Conservation (phyloP, 2,329 filamentous ascomycete species). For the Alternaria sp. region DNA sequence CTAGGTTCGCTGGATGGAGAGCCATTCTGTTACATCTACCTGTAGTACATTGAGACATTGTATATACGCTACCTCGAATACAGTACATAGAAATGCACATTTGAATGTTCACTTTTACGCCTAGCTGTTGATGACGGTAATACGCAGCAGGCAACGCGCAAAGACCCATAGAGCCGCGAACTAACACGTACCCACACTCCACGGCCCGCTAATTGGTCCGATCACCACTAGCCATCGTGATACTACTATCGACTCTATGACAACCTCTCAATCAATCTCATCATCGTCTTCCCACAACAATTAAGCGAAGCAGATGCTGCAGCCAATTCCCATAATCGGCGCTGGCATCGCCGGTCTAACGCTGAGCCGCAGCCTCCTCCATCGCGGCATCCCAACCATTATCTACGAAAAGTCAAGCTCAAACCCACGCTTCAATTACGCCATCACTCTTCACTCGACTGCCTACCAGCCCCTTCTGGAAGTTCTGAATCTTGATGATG, state of each 20-base stretch:
- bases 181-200: not conserved
- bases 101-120: not conserved
- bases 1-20: slow-evolving; percentile 52
- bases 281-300: not conserved
- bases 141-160: not conserved
- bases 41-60: slow-evolving; percentile 12
- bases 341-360: slow-evolving; percentile 58
- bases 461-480: slow-evolving; percentile 46
- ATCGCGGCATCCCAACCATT: slow-evolving; percentile 40
- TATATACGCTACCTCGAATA: not conserved
- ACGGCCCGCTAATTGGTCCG: not conserved
- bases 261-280: not conserved
- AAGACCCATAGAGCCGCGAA: not conserved
- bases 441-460: slow-evolving; percentile 50
- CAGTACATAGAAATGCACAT: not conserved
- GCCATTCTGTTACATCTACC: slow-evolving; percentile 59
- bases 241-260: not conserved
- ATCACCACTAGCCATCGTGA: not conserved
- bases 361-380: slow-evolving; percentile 48
- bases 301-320: not conserved
- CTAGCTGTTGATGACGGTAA: not conserved
- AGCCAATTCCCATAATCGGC: slow-evolving; percentile 50
- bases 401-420: slow-evolving; percentile 48
- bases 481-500: slow-evolving; percentile 44
- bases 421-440: slow-evolving; percentile 47